Conservation (phyloP, 345 rosid species). For the Ricinus communis region DNA sequence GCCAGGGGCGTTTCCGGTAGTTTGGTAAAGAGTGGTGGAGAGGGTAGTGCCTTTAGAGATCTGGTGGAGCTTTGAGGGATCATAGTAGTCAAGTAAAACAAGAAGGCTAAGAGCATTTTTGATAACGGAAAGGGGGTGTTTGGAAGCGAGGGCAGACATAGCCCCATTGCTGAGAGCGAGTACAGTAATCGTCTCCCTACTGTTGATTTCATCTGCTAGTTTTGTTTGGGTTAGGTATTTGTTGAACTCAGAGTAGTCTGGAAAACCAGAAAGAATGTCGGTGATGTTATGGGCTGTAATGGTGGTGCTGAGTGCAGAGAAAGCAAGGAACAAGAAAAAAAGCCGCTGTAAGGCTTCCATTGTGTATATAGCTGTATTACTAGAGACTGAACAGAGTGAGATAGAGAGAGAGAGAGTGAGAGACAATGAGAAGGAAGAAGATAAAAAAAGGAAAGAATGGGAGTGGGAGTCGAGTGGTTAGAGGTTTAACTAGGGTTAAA, state of each 20-base stretch:
- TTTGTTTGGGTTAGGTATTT: constrained; percentile 66
- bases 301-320: constrained; percentile 33
- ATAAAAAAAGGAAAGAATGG: background rate
- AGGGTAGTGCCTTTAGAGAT: constrained; percentile 72
- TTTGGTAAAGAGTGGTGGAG: constrained; percentile 85
- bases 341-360: constrained; percentile 33
- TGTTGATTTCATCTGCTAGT: constrained; percentile 89
- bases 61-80: constrained; percentile 71
- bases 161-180: constrained; percentile 78
- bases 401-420: background rate
- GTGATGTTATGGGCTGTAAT: constrained; percentile 67
- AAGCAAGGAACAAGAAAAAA: constrained; percentile 29
- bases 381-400: background rate
- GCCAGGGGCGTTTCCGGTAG: constrained; percentile 91
- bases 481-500: constrained; percentile 28
- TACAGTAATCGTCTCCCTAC: constrained; percentile 73
- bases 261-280: constrained; percentile 59
- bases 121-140: constrained; percentile 71
- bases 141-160: constrained; percentile 62
- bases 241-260: constrained; percentile 75
- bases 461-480: constrained; percentile 12
- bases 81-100: constrained; percentile 84
- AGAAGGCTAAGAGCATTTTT: constrained; percentile 68
- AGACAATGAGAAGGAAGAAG: background rate
- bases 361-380: background rate